Evolutionary conservation across 164 flowering plant species (phyloP).

Genomic region (Tinospora cordifolia): DNA sequence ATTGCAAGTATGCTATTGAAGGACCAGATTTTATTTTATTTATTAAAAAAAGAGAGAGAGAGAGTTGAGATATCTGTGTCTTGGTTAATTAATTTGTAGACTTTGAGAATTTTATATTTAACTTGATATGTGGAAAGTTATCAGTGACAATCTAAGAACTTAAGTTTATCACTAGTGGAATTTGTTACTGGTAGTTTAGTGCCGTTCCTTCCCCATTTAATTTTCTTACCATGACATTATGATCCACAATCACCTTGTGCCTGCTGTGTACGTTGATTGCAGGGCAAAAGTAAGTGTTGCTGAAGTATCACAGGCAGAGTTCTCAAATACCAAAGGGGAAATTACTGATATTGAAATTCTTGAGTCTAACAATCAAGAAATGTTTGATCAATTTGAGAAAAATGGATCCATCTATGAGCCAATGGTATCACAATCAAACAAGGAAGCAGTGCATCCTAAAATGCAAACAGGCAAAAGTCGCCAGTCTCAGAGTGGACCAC

Average conservation of each 20-base stretch:
- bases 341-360: slow-evolving; percentile 22
- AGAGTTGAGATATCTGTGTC: neutral
- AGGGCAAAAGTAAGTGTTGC: slow-evolving; percentile 30
- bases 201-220: neutral
- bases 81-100: neutral
- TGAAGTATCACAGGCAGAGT: slow-evolving; percentile 26
- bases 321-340: slow-evolving; percentile 26
- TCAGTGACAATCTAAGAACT: neutral
- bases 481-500: slow-evolving; percentile 83
- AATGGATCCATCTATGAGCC: slow-evolving; percentile 37
- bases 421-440: slow-evolving; percentile 32
- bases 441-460: slow-evolving; percentile 35
- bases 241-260: neutral
- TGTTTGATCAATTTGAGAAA: slow-evolving; percentile 26
- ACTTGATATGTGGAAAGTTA: neutral
- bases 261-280: slow-evolving; percentile 6
- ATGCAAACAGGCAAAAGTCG: slow-evolving; percentile 36
- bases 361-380: slow-evolving; percentile 28
- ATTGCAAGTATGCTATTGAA: slow-evolving; percentile 25
- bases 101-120: neutral
- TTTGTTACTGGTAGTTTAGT: neutral
- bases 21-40: too few species aligned
- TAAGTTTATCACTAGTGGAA: neutral
- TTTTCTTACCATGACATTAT: neutral
- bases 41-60: too few species aligned